These are phyloP conservation scores for Dimargaris cristalligena DNA, from an alignment of 192 early-diverging fungal species.

Conservation along the genomic window DNA sequence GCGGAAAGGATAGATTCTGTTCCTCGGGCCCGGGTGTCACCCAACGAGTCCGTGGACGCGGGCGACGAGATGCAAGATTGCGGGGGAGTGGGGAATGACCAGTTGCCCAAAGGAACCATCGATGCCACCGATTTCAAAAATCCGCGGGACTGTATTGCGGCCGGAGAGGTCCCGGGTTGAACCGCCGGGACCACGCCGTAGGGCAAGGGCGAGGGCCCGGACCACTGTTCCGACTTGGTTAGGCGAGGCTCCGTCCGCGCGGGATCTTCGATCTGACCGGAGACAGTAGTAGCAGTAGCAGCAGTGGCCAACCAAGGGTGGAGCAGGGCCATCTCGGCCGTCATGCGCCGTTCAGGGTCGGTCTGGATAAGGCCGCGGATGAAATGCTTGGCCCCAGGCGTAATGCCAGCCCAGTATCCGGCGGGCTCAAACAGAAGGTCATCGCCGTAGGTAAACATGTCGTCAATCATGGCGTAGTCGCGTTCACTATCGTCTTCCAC, in stretches of 20 bases:
- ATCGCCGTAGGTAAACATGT: conserved; percentile 9
- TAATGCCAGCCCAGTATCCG: conserved; percentile 44
- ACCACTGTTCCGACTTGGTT: not conserved
- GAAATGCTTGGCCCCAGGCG: conserved; percentile 46
- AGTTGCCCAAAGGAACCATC: no score
- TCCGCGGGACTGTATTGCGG: not conserved
- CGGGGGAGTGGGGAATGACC: no score
- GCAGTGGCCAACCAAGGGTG: conserved; percentile 44
- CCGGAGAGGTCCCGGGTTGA: not conserved
- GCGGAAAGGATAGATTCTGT: no score
- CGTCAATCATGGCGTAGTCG: conserved; percentile 18
- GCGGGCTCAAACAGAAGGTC: conserved; percentile 44
- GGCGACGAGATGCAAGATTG: no score
- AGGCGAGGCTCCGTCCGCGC: not conserved
- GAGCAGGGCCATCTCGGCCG: conserved; percentile 48
- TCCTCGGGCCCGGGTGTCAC: no score
- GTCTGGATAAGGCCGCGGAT: conserved; percentile 45
- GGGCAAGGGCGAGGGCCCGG: not conserved
- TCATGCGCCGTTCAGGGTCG: conserved; percentile 52
- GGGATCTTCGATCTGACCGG: not conserved
- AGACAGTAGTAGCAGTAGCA: not conserved
- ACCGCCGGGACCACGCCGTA: no score
- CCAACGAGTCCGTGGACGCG: no score
- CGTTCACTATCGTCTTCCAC: conserved; percentile 38
- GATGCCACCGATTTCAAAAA: not conserved